Evolutionary conservation across 805 yeast species (phyloP), one percentile per base, ranked within the genome.

Genomic region (Millerozyma miso): DNA sequence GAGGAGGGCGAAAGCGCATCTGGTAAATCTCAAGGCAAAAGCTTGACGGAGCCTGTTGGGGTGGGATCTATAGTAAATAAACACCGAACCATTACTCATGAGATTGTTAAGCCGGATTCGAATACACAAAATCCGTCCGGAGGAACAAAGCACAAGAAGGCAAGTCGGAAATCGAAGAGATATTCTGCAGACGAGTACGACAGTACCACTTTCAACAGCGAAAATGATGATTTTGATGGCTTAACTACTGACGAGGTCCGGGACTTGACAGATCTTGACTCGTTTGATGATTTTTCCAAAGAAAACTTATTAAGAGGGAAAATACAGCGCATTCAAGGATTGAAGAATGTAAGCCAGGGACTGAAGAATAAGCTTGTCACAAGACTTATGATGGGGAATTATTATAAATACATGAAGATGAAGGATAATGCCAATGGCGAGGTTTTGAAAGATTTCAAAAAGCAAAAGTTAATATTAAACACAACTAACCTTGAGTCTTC

Each of bases 361-460:
- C 67, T 69, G 60, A 71, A 77, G 48, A 69, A 77, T 44, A 67
- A 65, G 52, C 53, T 83, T 44, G 79, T 81, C 14, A 85, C 85
- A 35, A 70, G 75, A 46, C 62, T 83, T 41, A 83, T 83, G 88
- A 80, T 83, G 77, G 79, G 83, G 5, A 78, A 85, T 36, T 80
- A 78, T 46, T 73, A 76, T 45, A 77, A 76, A 45, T 77, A 74
- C 47, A 56, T 71, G 29, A 63, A 64, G 43, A 61, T 57, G 52
- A 61, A 55, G 54, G 51, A 49, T 23, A 10, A 23, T 23, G 29
- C 29, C 6, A 10, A 23, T 23, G 38, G 41, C 59, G 39, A 4
- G 44, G 46, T 32, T 6, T 15, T 32, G n/a, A 32, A 32, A 13
- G 17, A n/a, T 7, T 15, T n/a, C n/a, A 13, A 47, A 36, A 48